Conservation (phyloP, 2,329 filamentous ascomycete species). For the Byssoonygena ceratinophila region DNA sequence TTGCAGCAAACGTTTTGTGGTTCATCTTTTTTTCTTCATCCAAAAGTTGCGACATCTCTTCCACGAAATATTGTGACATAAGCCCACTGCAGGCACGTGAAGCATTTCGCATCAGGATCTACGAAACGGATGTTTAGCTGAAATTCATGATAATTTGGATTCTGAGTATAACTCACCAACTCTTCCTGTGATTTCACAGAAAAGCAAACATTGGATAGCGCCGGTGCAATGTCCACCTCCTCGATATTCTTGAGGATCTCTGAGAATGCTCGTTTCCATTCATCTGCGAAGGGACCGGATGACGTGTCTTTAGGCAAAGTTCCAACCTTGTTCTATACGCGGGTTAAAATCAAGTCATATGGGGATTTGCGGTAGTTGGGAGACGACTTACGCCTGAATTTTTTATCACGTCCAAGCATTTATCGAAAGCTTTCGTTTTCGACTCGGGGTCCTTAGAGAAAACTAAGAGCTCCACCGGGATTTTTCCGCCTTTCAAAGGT, state of each 20-base stretch:
- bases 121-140: constrained; percentile 13
- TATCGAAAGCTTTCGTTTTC: constrained; percentile 81
- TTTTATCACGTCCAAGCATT: constrained; percentile 78
- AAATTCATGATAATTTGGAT: constrained; percentile 5
- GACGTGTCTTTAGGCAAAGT: constrained; percentile 74
- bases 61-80: constrained; percentile 93
- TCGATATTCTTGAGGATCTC: constrained; percentile 76
- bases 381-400: constrained; percentile 59
- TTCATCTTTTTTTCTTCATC: constrained; percentile 97
- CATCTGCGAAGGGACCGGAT: constrained; percentile 80
- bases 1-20: constrained; percentile 73
- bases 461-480: constrained; percentile 83
- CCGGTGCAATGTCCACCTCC: constrained; percentile 73
- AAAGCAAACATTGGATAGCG: constrained; percentile 73
- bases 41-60: constrained; percentile 93
- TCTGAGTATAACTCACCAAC: constrained; percentile 44
- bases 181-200: constrained; percentile 93
- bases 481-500: constrained; percentile 80
- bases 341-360: constrained; percentile 8
- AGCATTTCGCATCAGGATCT: constrained; percentile 84
- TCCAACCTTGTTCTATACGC: constrained; percentile 70
- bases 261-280: constrained; percentile 79
- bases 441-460: constrained; percentile 83
- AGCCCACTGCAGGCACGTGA: constrained; percentile 88
- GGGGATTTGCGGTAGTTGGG: background rate